A percentile compares a stretch with the other conserved stretches of the same genome.
Evolutionary conservation across 2,329 filamentous ascomycete species (phyloP).

Genomic region (Rhinocladiella similis): DNA sequence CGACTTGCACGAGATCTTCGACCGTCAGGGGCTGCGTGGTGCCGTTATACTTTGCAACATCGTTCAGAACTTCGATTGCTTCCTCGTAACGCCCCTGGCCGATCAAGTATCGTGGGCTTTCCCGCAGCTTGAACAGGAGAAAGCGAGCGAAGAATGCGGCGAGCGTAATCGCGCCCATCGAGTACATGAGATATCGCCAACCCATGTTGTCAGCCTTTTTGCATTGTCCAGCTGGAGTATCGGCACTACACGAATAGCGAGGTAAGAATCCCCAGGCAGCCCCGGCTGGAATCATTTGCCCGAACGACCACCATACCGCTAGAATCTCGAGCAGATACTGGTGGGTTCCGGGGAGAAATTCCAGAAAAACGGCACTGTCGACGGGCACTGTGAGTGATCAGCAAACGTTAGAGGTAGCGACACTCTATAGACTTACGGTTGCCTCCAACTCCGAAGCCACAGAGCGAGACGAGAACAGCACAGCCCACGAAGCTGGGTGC

Average conservation of each 20-base stretch:
- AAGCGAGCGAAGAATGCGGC: constrained; percentile 77
- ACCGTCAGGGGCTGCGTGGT: constrained; percentile 51
- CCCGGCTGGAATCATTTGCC: constrained; percentile 16
- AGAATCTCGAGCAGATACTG: constrained; percentile 57
- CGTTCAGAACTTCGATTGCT: constrained; percentile 77
- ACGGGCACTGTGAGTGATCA: constrained; percentile 26
- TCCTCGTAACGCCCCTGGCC: constrained; percentile 74
- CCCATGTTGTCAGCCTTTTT: constrained; percentile 65
- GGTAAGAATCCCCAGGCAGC: constrained; percentile 21
- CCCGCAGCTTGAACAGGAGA: constrained; percentile 78
- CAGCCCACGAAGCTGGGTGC: constrained; percentile 44
- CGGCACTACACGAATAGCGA: constrained; percentile 16
- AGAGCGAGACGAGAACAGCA: constrained; percentile 55
- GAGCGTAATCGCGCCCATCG: constrained; percentile 71
- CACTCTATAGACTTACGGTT: constrained; percentile 15
- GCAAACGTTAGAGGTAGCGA: not conserved
- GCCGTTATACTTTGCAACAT: constrained; percentile 69
- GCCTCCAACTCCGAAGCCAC: constrained; percentile 41
- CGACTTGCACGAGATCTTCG: constrained; percentile 40
- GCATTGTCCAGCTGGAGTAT: constrained; percentile 36
- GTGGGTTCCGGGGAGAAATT: constrained; percentile 54
- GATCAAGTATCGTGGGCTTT: constrained; percentile 82
- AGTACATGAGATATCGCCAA: constrained; percentile 71
- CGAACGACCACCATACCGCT: constrained; percentile 49
- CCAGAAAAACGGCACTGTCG: constrained; percentile 51